Evolutionary conservation across 108 stramenopile species (phyloP), one percentile per base, ranked within the genome.

Genomic region (Epithemia pelagica): DNA sequence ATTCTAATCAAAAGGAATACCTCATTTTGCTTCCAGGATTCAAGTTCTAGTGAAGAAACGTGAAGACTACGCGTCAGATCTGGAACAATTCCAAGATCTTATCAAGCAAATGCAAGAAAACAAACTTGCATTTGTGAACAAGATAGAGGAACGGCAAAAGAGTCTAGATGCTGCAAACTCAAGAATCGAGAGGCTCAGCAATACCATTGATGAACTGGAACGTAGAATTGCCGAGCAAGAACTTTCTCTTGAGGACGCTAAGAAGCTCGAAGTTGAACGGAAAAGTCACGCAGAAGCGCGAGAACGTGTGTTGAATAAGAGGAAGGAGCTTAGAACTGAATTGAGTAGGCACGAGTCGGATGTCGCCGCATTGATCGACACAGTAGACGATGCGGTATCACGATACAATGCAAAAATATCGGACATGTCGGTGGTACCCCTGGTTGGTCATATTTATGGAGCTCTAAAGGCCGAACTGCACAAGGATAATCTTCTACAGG

Each of bases 1-100:
- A 20, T 52, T 52, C 20, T 52, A 52, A 52, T 15, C 15, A 20
- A 60, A 18, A 27, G 27, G 1, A 8, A 28, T 60, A 21, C 1
- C 59, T 19, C 27, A 30, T 19, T 19, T 60, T 60, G 27, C 2
- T 27, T 46, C 10, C 37, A 46, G 37, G 15, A 46, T 46, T 15
- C 5, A 46, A 46, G 37, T 46, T 10, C 15, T 46, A 15, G 62
- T 75, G 26, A 70, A 83, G 73, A 89, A 92, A 52, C 71, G 83
- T 29, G 88, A 90, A 62, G 87, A 90, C 52, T 86, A 80, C 57
- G 72, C 75, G 7, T 72, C 73, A 30, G 95, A 95, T 70, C 82
- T 88, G 64, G 94, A 92, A 63, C 95, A 95, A 73, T 95, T 92
- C 67, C 76, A 89, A 24, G 77, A 83, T 28, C 82, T 97, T 0